Evolutionary conservation across 2,329 filamentous ascomycete genomes (phyloP).

Genomic region (Aspergillus brasiliensis): DNA sequence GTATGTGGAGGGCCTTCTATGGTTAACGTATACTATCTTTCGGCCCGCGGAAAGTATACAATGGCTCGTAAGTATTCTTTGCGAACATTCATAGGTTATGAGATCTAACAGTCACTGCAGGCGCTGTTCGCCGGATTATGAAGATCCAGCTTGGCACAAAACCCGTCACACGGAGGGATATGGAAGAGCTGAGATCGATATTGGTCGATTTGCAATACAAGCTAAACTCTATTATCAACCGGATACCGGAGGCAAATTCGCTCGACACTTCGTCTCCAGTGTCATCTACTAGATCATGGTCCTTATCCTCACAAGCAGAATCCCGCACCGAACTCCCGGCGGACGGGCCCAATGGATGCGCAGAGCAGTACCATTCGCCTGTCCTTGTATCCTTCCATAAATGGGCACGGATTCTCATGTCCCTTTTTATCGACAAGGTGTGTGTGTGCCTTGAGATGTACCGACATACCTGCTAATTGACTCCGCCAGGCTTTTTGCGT

Average conservation of each 20-base stretch:
- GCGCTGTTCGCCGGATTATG: conserved; percentile 46
- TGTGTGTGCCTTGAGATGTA: not conserved
- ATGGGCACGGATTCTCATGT: conserved; percentile 49
- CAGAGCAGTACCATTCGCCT: conserved; percentile 47
- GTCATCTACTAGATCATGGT: conserved; percentile 26
- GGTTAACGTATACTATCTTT: conserved; percentile 48
- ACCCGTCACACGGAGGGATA: conserved; percentile 45
- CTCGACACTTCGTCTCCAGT: conserved; percentile 22
- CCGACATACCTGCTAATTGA: conserved; percentile 9
- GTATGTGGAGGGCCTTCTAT: conserved; percentile 45
- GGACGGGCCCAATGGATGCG: conserved; percentile 38
- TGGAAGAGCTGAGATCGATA: conserved; percentile 47
- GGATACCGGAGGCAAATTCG: conserved; percentile 41
- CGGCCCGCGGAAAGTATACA: conserved; percentile 47
- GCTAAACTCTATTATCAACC: conserved; percentile 45
- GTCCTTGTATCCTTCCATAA: conserved; percentile 50
- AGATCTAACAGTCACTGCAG: conserved; percentile 24
- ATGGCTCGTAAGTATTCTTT: conserved; percentile 44
- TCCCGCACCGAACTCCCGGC: conserved; percentile 33
- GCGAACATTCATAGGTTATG: not conserved
- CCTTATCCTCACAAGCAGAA: conserved; percentile 33
- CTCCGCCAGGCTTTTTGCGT: conserved; percentile 46
- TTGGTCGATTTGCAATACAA: conserved; percentile 45
- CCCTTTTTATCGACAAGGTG: conserved; percentile 49
- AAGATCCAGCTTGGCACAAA: conserved; percentile 50